Evolutionary conservation across 176 grass and related monocot genomes (phyloP).

Genomic region (Ananas comosus): DNA sequence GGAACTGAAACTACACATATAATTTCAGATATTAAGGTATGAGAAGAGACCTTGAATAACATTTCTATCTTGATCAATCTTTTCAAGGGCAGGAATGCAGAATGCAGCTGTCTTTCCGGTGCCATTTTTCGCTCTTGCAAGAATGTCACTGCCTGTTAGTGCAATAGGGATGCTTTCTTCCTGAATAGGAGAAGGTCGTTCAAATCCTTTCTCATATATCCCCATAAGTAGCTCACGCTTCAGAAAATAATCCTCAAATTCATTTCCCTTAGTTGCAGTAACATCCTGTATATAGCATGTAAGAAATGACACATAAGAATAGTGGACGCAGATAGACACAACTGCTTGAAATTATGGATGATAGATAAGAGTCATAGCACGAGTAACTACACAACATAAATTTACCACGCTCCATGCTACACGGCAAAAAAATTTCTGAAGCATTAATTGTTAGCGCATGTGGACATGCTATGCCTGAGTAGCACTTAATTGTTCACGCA

Average conservation of each 20-base stretch:
- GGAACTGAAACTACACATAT: background rate
- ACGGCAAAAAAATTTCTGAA: too few species aligned
- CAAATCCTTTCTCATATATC: conserved; percentile 94
- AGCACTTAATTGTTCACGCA: too few species aligned
- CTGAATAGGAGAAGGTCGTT: conserved; percentile 92
- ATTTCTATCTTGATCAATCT: conserved; percentile 87
- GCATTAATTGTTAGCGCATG: too few species aligned
- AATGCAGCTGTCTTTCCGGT: conserved; percentile 93
- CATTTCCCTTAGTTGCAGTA: conserved; percentile 90
- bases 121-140: conserved; percentile 93
- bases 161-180: conserved; percentile 99
- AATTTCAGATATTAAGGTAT: conserved; percentile 1
- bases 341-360: background rate
- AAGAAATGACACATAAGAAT: background rate
- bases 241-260: conserved; percentile 97
- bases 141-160: conserved; percentile 87
- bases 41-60: conserved; percentile 67
- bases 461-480: too few species aligned
- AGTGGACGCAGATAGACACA: conserved; percentile 5
- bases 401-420: too few species aligned
- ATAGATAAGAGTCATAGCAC: background rate
- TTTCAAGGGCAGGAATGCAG: conserved; percentile 87
- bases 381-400: too few species aligned
- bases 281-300: conserved; percentile 48
- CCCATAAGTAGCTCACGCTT: conserved; percentile 97